phyloP scores from a whole-genome alignment of 148 eudicot genomes.

The Silene latifolia region DNA sequence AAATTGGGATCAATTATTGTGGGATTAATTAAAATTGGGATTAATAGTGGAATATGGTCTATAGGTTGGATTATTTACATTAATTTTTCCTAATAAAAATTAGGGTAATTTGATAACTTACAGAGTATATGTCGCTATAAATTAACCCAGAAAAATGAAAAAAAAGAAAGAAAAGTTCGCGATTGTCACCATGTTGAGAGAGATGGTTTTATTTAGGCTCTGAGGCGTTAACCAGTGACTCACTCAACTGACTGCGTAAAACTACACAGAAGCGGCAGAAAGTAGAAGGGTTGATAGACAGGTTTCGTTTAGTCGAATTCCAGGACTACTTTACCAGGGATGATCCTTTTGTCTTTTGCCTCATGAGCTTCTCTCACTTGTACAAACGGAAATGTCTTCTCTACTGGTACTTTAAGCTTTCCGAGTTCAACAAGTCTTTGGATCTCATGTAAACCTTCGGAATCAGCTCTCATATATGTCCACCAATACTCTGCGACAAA shows the following conservation, averaged over 20 bases:
- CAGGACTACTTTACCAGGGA: slow-evolving; percentile 88
- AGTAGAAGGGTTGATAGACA: neutral
- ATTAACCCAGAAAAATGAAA: neutral
- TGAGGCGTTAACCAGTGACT: slow-evolving; percentile 3
- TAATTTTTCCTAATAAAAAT: too few relatives aligned
- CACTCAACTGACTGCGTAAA: neutral
- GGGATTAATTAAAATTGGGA: too few relatives aligned
- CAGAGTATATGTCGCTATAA: neutral
- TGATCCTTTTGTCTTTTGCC: slow-evolving; percentile 69
- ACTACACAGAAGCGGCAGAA: slow-evolving; percentile 1
- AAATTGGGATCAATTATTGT: too few relatives aligned
- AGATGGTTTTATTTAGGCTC: slow-evolving; percentile 19
- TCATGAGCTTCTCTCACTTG: slow-evolving; percentile 89
- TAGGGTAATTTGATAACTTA: too few relatives aligned
- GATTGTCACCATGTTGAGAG: neutral
- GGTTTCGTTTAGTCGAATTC: slow-evolving; percentile 49
- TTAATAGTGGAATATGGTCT: too few relatives aligned
- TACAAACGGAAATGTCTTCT: slow-evolving; percentile 68
- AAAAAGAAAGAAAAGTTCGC: neutral
- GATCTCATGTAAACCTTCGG: slow-evolving; percentile 83
- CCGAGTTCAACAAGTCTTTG: slow-evolving; percentile 65
- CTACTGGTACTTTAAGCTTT: slow-evolving; percentile 79
- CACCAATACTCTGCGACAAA: slow-evolving; percentile 65
- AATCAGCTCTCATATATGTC: slow-evolving; percentile 91
- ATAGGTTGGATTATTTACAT: too few relatives aligned